These are phyloP conservation scores for Microstroma glucosiphilum DNA, from an alignment of 1,284 basidiomycete species.

Conservation along the genomic window DNA sequence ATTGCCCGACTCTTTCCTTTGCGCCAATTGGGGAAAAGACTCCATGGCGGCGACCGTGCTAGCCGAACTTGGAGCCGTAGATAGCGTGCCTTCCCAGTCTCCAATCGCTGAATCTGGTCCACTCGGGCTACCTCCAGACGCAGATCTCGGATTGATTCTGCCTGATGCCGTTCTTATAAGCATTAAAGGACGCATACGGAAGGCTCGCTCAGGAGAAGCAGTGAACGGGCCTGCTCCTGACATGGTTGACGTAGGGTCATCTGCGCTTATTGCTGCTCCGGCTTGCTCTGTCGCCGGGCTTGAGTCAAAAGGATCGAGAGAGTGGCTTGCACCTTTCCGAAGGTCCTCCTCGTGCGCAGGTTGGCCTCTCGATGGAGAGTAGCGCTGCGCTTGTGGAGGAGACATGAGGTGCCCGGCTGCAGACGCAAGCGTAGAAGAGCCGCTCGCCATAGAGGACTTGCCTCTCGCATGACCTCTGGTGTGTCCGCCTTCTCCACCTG, in stretches of 20 bases:
- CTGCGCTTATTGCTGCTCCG: too few relatives aligned
- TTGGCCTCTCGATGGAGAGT: too few relatives aligned
- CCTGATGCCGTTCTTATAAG: neutral
- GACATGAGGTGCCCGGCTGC: neutral
- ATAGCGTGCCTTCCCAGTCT: neutral
- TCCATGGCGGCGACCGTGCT: neutral
- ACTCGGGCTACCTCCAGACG: neutral
- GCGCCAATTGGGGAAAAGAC: too few relatives aligned
- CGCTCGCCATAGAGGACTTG: neutral
- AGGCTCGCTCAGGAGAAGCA: constrained; percentile 1
- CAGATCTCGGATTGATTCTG: neutral
- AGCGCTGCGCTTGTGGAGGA: too few relatives aligned
- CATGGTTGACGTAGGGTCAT: too few relatives aligned
- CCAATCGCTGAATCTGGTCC: neutral
- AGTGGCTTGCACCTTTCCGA: neutral
- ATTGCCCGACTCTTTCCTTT: too few relatives aligned
- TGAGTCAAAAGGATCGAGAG: neutral
- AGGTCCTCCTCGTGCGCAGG: too few relatives aligned
- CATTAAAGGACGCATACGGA: constrained; percentile 1
- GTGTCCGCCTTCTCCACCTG: neutral
- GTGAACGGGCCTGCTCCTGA: neutral
- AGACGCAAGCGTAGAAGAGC: neutral
- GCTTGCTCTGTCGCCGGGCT: too few relatives aligned
- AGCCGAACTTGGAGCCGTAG: neutral
- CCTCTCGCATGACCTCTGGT: neutral